These are phyloP conservation scores for Penicillium polonicum DNA, from an alignment of 2,329 filamentous ascomycete species.

Conservation along the genomic window DNA sequence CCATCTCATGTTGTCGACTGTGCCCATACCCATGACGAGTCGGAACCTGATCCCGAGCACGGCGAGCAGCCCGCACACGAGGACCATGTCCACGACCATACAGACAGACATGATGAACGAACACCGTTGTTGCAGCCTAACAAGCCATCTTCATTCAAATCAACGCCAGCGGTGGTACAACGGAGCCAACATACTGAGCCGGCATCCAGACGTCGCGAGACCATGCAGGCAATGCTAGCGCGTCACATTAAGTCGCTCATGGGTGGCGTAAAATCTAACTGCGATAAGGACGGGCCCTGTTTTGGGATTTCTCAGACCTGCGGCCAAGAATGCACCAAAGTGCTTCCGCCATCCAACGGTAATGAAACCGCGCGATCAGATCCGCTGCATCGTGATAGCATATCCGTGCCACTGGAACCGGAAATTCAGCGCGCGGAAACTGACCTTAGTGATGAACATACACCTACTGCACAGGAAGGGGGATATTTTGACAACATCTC, in stretches of 20 bases:
- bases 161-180: conserved; percentile 23
- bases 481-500: conserved; percentile 18
- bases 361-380: conserved; percentile 19
- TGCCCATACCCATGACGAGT: conserved; percentile 45
- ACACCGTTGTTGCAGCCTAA: conserved; percentile 32
- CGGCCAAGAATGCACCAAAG: conserved; percentile 60
- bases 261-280: conserved; percentile 49
- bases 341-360: conserved; percentile 22
- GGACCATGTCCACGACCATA: conserved; percentile 20
- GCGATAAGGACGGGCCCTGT: conserved; percentile 60
- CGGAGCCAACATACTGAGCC: conserved; percentile 12
- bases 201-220: conserved; percentile 22
- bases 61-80: conserved; percentile 24
- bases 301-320: conserved; percentile 63
- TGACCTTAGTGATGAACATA: conserved; percentile 4
- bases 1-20: conserved; percentile 53
- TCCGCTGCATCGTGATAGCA: conserved; percentile 18
- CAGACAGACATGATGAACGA: conserved; percentile 26
- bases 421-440: conserved; percentile 8
- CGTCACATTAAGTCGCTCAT: conserved; percentile 52
- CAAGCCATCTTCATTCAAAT: conserved; percentile 19
- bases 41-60: conserved; percentile 37
- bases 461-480: not conserved
- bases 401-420: conserved; percentile 19
- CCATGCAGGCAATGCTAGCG: conserved; percentile 37